phyloP scores from a whole-genome alignment of 805 yeast genomes.

The Saturnispora zaruensis region DNA sequence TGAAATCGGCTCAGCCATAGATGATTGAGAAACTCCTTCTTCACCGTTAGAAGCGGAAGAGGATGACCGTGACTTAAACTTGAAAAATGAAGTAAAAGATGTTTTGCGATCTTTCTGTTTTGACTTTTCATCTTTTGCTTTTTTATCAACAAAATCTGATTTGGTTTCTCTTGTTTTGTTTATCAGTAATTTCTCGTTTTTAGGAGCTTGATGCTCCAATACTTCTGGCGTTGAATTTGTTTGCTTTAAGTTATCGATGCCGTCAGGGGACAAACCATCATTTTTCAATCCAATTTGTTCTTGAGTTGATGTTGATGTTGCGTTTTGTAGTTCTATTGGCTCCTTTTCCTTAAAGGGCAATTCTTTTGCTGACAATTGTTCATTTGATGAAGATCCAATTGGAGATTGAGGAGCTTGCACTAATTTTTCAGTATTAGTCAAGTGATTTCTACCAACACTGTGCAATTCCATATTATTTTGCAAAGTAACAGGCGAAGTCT shows the following conservation, averaged over 20 bases:
- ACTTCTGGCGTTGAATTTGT: not conserved
- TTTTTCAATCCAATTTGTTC: not conserved
- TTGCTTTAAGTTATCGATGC: not conserved
- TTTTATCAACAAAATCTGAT: not conserved
- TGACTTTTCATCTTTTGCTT: constrained; percentile 7
- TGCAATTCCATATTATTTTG: not conserved
- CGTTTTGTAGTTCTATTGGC: not conserved
- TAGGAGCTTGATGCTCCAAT: not conserved
- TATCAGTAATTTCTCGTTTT: not conserved
- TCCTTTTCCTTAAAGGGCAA: not conserved
- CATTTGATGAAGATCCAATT: not conserved
- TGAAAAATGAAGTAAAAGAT: constrained; percentile 15
- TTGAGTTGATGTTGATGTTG: not conserved
- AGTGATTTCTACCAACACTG: not conserved
- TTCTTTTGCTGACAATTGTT: not conserved
- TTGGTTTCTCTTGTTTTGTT: not conserved
- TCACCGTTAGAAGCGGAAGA: not conserved
- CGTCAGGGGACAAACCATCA: not conserved
- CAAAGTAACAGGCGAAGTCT: not conserved
- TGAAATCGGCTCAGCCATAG: not conserved
- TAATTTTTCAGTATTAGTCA: not conserved
- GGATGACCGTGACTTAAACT: constrained; percentile 12
- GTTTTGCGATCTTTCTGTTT: constrained; percentile 12
- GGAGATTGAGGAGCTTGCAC: not conserved
- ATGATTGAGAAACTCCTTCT: not conserved